Evolutionary conservation across 2,329 filamentous ascomycete genomes (phyloP).

Genomic region (Hymenoscyphus albidus): DNA sequence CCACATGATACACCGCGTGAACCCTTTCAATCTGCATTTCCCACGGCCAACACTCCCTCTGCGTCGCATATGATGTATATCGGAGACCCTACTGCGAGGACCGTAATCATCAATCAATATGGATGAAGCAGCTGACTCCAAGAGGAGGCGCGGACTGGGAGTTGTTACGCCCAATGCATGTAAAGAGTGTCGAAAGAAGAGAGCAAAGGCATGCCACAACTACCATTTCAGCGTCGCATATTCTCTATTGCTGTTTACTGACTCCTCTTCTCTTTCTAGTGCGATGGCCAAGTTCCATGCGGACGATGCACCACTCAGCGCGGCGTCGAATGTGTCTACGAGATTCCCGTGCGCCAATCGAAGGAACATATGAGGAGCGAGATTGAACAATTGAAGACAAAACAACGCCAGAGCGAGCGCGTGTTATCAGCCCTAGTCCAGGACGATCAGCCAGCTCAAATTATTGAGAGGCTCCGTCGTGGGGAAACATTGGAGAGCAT

Average conservation of each 20-base stretch:
- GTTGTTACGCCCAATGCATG: slow-evolving; percentile 34
- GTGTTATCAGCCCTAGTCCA: slow-evolving; percentile 50
- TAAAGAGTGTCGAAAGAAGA: slow-evolving; percentile 34
- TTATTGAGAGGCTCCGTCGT: slow-evolving; percentile 49
- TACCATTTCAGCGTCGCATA: background rate
- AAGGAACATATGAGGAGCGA: slow-evolving; percentile 59
- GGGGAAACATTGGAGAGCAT: slow-evolving; percentile 54
- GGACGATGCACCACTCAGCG: slow-evolving; percentile 51
- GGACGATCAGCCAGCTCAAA: slow-evolving; percentile 40
- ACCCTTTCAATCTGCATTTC: background rate
- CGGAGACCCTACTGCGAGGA: background rate
- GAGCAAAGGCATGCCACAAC: slow-evolving; percentile 28
- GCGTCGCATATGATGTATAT: background rate
- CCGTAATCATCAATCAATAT: slow-evolving; percentile 3
- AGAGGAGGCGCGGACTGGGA: slow-evolving; percentile 30
- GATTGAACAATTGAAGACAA: slow-evolving; percentile 53
- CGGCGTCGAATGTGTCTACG: slow-evolving; percentile 56
- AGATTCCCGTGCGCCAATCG: slow-evolving; percentile 59
- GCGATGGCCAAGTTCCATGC: slow-evolving; percentile 51
- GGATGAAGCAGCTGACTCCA: slow-evolving; percentile 22
- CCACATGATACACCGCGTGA: background rate
- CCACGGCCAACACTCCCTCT: background rate
- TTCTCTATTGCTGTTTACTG: background rate
- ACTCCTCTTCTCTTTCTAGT: slow-evolving; percentile 40
- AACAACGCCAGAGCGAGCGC: slow-evolving; percentile 52